These are phyloP conservation scores for Strigomonas galati DNA, from an alignment of 208 protist species.

Conservation along the genomic window DNA sequence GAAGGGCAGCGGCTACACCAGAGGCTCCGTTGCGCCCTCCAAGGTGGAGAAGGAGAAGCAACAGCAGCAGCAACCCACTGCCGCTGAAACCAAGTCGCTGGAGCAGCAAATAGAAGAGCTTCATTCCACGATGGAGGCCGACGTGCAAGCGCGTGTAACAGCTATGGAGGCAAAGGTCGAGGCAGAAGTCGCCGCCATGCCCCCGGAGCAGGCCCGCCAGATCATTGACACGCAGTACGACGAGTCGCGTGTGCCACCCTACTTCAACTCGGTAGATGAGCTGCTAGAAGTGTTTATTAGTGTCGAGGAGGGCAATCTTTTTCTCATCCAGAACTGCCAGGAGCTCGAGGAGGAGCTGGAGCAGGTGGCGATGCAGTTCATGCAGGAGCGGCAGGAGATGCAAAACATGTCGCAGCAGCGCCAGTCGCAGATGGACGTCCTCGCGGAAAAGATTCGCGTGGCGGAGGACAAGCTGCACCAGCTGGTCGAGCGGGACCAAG, in stretches of 20 bases:
- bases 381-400: constrained; percentile 86
- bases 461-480: constrained; percentile 69
- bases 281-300: constrained; percentile 94
- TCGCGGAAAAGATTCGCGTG: constrained; percentile 69
- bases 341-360: constrained; percentile 94
- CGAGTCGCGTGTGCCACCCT: constrained; percentile 85
- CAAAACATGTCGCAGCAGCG: constrained; percentile 75
- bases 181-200: constrained; percentile 48
- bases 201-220: constrained; percentile 50
- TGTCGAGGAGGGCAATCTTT: constrained; percentile 95
- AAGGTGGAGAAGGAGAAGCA: constrained; percentile 36
- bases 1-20: not conserved
- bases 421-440: constrained; percentile 78
- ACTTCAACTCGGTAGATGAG: constrained; percentile 90
- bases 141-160: constrained; percentile 44
- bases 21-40: no score
- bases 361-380: constrained; percentile 81
- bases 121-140: constrained; percentile 42
- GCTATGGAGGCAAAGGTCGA: constrained; percentile 33
- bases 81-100: constrained; percentile 27
- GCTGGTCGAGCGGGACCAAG: constrained; percentile 60
- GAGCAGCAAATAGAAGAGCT: constrained; percentile 56
- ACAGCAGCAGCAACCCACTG: constrained; percentile 10
- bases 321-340: constrained; percentile 96
- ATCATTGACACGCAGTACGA: constrained; percentile 60